Evolutionary conservation across 2,329 filamentous ascomycete genomes (phyloP), one percentile per base, ranked within the genome.

Genomic region (Venturia oleaginea): DNA sequence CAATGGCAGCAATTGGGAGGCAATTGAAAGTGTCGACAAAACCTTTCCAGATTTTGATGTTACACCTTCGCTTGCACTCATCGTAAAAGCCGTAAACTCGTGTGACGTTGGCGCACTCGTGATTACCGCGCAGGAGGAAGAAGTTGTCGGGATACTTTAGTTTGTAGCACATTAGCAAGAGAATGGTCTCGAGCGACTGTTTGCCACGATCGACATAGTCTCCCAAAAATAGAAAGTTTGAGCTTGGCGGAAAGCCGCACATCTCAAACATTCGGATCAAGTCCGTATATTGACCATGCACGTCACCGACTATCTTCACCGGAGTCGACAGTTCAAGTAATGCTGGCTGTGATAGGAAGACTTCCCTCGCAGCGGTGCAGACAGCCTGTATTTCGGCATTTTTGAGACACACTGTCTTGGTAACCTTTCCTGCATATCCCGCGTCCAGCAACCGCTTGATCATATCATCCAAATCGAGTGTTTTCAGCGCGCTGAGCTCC

Each of bases 201-300:
- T 97, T 97, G 70, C 93, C 93, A 64, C 93, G 87, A 75, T 97
- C 93, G 72, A 97, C 93, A 74, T 97, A 97, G 75, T 97, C 93
- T 62, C 93, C 93, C 4, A 97, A 81, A 77, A 97, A 97, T 61
- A 97, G 83, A 73, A 91, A 97, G 79, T 97, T 97, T 46, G 92
- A 86, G 67, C 85, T 88, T 1, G 93, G 93, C 8, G 93, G 93
- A 72, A 97, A 97, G 5, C 93, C 93, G 73, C 93, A 97, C 92
- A 97, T 97, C 76, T 97, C 93, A 72, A 97, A 97, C 84, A 97
- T 91, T 68, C 93, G 87, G 71, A 97, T 95, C 62, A 97, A 80
- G 76, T 97, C 93, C 13, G 92, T 96, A 75, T 96, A 97, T 76
- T 97, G 93, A 61, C 93, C 93, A 74, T 97, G 93, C 17, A 97